Base-by-base conservation (phyloP, 495 filamentous ascomycete genomes). In the Mycothermus thermophilus region DNA sequence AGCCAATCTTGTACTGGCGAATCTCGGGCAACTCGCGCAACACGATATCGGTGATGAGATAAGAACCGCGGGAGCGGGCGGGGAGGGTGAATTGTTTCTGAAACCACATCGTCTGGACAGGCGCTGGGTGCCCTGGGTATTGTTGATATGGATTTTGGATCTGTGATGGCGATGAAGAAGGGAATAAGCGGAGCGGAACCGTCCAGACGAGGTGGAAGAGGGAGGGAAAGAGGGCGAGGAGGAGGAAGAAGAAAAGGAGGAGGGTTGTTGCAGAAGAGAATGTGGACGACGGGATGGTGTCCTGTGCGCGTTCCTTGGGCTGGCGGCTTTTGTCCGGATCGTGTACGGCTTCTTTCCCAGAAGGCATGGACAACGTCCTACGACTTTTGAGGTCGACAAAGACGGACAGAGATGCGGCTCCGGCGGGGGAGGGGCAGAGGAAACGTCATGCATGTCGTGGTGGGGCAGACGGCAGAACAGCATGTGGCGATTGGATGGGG, bases 41-140 rank as follows among this genome's bases (percentile, higher is more conserved):
- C 36, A 97, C 70, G 31, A 75, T 59, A 49, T 79, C 66, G 40
- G 88, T 95, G 53, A 96, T 69, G 26, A 97, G 81, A 66, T 95
- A 93, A 40, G 74, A 80, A 58, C 90, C 90, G 30, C 87, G 79
- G 17, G 74, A 66, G 42, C 68, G 65, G 1, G 76, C 42, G 41
- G 83, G 79, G 24, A 96, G 79, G 11, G 71, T 70, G 58, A 95
- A 69, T 15, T 71, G 67, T 54, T 84, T 90, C 54, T 93, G 86
- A 42, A 60, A 67, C 83, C 83, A 88, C 75, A 79, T 84, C 28
- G 49, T 66, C 15, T 44, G 20, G n/a, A n/a, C n/a, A n/a, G n/a
- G n/a, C n/a, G n/a, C n/a, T n/a, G n/a, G n/a, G n/a, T n/a, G n/a
- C n/a, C n/a, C n/a, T n/a, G n/a, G n/a, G n/a, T n/a, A n/a, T n/a